phyloP scores from a whole-genome alignment of 495 filamentous ascomycete genomes.

The Pseudoneurospora amorphoporcata region DNA sequence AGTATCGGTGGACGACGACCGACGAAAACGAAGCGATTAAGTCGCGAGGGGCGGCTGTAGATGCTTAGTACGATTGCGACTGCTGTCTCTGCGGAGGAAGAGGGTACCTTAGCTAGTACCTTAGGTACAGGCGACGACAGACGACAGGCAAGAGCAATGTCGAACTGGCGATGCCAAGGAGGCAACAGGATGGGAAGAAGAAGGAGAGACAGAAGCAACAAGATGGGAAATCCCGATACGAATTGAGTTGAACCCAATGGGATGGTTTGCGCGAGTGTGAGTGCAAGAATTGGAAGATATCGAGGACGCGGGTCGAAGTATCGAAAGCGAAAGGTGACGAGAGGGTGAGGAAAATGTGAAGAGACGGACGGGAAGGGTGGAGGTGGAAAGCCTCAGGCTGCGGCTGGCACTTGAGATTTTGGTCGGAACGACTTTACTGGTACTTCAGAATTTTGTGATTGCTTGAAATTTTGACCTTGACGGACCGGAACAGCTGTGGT shows the following conservation, averaged over 20 bases:
- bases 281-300: not conserved
- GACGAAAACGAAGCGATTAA: not conserved
- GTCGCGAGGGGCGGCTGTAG: not conserved
- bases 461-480: not conserved
- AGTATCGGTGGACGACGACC: conserved; percentile 1
- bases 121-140: not conserved
- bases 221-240: not conserved
- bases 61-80: not conserved
- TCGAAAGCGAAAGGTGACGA: not conserved
- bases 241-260: not conserved
- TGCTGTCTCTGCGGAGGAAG: not conserved
- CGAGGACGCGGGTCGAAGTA: not conserved
- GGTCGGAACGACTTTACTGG: not conserved
- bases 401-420: not conserved
- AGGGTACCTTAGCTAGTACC: not conserved
- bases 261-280: not conserved
- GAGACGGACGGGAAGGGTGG: conserved; percentile 5
- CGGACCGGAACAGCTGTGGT: not conserved
- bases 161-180: not conserved
- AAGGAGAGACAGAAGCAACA: not conserved
- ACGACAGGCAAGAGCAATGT: not conserved
- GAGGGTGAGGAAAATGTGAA: not conserved
- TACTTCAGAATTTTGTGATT: not conserved
- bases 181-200: not conserved
- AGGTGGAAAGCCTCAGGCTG: not conserved